Evolutionary conservation across 441 rosid species (phyloP), one percentile per base, ranked within the genome.

Genomic region (Populus hybrid): DNA sequence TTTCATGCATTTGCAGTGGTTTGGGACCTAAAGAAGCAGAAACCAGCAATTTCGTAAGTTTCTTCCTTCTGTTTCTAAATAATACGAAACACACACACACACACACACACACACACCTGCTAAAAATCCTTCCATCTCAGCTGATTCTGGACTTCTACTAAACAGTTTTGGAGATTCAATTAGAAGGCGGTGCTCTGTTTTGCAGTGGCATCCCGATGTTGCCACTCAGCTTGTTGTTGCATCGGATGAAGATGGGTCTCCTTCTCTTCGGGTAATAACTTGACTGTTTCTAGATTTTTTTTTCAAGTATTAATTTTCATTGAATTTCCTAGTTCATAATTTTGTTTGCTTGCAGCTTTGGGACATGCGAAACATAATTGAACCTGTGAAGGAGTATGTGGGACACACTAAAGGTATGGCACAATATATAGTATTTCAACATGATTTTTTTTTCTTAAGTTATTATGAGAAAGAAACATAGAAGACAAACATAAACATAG

Each of bases 161-260:
- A 81, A 83, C 91, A 97, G 99, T 82, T 90, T 97, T 83, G 81
- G 89, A 80, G 99, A 97, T 88, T 90, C 98, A 74, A 79, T 85
- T 83, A 89, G 96, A 82, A 91, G 97, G 79, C 90, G 98, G 38
- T 91, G 97, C 88, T 97, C 99, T 79, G 98, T 97, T 88, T 86
- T 97, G 90, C 99, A 97, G 82, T 97, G 99, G 99, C 91, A 97
- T 86, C 99, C 99, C 81, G 97, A 94, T 82, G 83, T 92, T 85
- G 92, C 99, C 78, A 97, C 98, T 81, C 98, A 97, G 85, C 97
- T 97, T 75, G 87, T 94, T 87, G 91, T 97, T 86, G 98, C 99
- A 57, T 97, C 99, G 46, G 98, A 97, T 83, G 98, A 94, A 70
- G 99, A 97, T 83, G 83, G 84, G 75, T 90, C 96, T 72, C 98